These are phyloP conservation scores for Astrothelium subdiscretum DNA, from an alignment of 495 filamentous ascomycete species.

Conservation along the genomic window DNA sequence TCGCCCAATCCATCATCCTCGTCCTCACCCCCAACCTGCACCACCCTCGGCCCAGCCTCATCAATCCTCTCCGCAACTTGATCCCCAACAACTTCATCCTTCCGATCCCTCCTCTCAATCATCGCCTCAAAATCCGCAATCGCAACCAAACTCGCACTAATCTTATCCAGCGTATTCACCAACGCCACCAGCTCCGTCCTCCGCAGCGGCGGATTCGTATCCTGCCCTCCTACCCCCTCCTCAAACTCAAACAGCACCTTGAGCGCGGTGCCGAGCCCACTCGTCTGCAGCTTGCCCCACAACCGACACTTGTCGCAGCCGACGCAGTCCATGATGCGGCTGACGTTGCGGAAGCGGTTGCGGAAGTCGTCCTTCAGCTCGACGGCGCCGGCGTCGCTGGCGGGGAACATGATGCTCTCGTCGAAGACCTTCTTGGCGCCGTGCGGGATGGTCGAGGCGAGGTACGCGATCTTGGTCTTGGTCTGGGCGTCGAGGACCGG, in stretches of 20 bases:
- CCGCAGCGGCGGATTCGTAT: conserved; percentile 62
- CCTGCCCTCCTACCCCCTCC: conserved; percentile 49
- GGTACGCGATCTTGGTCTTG: conserved; percentile 60
- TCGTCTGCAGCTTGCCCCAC: conserved; percentile 96
- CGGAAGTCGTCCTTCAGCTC: conserved; percentile 91
- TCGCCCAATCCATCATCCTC: conserved; percentile 20
- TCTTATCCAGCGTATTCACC: conserved; percentile 82
- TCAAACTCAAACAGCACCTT: conserved; percentile 96
- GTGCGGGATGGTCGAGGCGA: conserved; percentile 53
- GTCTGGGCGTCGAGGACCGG: conserved; percentile 64
- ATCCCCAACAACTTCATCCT: conserved; percentile 49
- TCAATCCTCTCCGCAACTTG: conserved; percentile 62
- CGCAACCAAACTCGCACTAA: conserved; percentile 66
- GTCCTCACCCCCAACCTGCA: conserved; percentile 20
- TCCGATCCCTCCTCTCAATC: conserved; percentile 47
- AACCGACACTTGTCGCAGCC: conserved; percentile 97
- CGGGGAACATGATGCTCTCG: conserved; percentile 85
- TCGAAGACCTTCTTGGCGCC: conserved; percentile 71
- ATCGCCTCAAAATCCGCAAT: conserved; percentile 60
- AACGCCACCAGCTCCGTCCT: conserved; percentile 88
- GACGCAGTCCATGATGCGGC: conserved; percentile 94
- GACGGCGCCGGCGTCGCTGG: conserved; percentile 45
- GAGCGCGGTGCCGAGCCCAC: conserved; percentile 85
- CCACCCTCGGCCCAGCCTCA: conserved; percentile 38
- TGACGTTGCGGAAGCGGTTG: conserved; percentile 93